Conservation (phyloP, 139 green algal genomes). For the Micractinium sp. region DNA sequence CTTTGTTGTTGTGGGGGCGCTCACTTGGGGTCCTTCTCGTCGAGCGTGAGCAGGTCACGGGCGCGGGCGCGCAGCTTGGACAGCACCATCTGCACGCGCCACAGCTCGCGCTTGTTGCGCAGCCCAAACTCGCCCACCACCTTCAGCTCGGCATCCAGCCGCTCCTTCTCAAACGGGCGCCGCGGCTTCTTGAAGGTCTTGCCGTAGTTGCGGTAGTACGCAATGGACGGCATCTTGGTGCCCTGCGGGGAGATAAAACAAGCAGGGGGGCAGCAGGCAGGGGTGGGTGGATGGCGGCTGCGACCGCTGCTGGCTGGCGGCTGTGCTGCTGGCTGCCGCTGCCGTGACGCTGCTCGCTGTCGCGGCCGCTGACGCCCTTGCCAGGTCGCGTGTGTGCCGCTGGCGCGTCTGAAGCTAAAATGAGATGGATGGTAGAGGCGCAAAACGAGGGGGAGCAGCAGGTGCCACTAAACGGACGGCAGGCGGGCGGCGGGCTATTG, state of each 20-base stretch:
- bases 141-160: slow-evolving; percentile 98
- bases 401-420: no score
- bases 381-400: no score
- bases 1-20: background rate
- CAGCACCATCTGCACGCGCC: slow-evolving; percentile 93
- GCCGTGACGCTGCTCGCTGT: no score
- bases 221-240: slow-evolving; percentile 80
- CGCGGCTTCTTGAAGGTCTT: slow-evolving; percentile 99
- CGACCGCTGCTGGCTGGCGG: no score
- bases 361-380: no score
- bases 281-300: no score
- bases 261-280: no score
- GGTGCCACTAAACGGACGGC: no score
- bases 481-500: no score
- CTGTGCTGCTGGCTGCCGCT: no score
- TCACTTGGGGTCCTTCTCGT: slow-evolving; percentile 93
- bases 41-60: slow-evolving; percentile 94
- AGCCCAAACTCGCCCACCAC: slow-evolving; percentile 99
- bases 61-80: slow-evolving; percentile 91
- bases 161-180: slow-evolving; percentile 99
- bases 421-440: no score
- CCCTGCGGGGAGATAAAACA: background rate
- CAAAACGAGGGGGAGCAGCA: no score
- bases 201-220: slow-evolving; percentile 90
- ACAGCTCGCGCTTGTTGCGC: slow-evolving; percentile 99